phyloP scores from a whole-genome alignment of 805 yeast genomes.

The Pichia deserticola region DNA sequence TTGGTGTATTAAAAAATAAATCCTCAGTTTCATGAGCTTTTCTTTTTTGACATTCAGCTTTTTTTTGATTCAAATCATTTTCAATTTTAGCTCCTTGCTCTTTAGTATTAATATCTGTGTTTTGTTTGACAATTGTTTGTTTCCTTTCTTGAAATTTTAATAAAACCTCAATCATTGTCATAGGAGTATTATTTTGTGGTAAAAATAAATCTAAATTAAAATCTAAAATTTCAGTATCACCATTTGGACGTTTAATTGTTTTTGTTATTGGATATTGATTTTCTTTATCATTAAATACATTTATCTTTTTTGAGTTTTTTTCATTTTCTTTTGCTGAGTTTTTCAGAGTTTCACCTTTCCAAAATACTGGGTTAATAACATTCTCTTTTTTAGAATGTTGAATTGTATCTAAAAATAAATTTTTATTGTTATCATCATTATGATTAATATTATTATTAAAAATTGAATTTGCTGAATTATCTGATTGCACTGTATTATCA shows the following conservation, averaged over 20 bases:
- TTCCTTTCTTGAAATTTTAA: conserved; percentile 26
- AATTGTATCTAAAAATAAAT: conserved; percentile 38
- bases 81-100: background rate
- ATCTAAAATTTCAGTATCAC: conserved; percentile 54
- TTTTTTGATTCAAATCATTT: no score
- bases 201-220: conserved; percentile 54
- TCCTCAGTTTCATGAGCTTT: background rate
- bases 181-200: conserved; percentile 25
- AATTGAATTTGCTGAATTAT: no score
- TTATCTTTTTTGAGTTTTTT: conserved; percentile 10
- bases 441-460: no score
- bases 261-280: conserved; percentile 38
- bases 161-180: conserved; percentile 42
- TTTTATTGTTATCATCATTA: background rate
- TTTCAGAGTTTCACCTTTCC: conserved; percentile 56
- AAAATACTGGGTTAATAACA: conserved; percentile 41
- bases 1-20: background rate
- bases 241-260: conserved; percentile 40
- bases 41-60: no score
- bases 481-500: no score
- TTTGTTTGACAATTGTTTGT: background rate
- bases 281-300: conserved; percentile 34
- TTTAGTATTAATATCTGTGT: background rate
- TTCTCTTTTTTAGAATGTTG: conserved; percentile 59
- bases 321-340: conserved; percentile 25